Conservation (phyloP, 1,284 basidiomycete species). For the Ceratobasidium sp. region DNA sequence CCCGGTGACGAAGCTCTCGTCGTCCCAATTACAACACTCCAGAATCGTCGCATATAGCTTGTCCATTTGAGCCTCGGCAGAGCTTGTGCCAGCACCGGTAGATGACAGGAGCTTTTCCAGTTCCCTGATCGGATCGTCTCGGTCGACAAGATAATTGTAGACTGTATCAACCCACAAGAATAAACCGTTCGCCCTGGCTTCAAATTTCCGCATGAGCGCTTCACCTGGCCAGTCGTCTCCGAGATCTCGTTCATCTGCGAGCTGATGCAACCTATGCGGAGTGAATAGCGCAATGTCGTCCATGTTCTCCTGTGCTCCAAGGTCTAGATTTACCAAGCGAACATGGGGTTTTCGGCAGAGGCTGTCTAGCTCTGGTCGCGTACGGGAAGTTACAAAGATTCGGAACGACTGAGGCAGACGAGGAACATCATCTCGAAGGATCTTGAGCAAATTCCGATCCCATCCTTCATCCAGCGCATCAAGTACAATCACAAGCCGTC, state of each 20-base stretch:
- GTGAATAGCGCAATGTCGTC: constrained; percentile 14
- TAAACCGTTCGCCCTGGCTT: constrained; percentile 46
- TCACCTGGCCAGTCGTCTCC: background rate
- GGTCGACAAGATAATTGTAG: constrained; percentile 48
- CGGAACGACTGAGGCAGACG: constrained; percentile 4
- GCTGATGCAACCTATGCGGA: background rate
- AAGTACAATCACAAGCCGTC: constrained; percentile 3
- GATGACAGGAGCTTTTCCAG: constrained; percentile 44
- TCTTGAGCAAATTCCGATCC: background rate
- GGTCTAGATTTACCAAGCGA: background rate
- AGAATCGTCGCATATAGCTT: constrained; percentile 52
- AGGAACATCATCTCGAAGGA: background rate
- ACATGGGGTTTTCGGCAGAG: background rate
- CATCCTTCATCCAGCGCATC: constrained; percentile 23
- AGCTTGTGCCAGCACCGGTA: background rate
- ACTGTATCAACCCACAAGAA: constrained; percentile 54
- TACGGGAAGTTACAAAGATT: constrained; percentile 23
- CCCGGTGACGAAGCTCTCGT: constrained; percentile 51
- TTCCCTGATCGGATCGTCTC: constrained; percentile 47
- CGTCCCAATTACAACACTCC: constrained; percentile 51
- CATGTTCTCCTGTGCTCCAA: background rate
- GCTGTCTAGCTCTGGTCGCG: constrained; percentile 7
- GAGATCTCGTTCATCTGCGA: background rate
- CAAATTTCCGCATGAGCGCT: background rate
- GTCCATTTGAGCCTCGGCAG: constrained; percentile 52